phyloP scores from a whole-genome alignment of 768 basidiomycete species.

The Holtermanniella nyarrowii region DNA sequence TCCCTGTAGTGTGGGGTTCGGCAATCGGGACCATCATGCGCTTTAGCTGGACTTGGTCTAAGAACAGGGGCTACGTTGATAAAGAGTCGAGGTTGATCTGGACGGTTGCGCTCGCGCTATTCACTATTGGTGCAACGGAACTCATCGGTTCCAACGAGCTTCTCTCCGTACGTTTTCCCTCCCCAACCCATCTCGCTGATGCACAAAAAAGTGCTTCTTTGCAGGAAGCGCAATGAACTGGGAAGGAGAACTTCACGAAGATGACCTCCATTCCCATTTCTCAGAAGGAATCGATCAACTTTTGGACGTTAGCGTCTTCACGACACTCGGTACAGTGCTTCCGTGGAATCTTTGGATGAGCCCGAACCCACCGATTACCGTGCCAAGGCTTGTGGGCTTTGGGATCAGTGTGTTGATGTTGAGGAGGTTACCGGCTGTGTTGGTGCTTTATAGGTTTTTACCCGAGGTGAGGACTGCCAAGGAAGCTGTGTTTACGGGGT shows the following conservation, averaged over 20 bases:
- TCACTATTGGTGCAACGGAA: conserved; percentile 10
- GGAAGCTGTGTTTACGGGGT: conserved; percentile 16
- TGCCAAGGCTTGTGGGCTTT: conserved; percentile 10
- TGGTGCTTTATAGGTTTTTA: conserved; percentile 8
- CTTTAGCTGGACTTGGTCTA: conserved; percentile 5
- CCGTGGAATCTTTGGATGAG: conserved; percentile 14
- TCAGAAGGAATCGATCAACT: conserved; percentile 17
- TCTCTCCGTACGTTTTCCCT: background rate
- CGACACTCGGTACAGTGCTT: conserved; percentile 17
- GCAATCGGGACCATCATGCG: conserved; percentile 8
- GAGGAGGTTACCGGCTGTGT: conserved; percentile 11
- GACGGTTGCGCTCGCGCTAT: conserved; percentile 15
- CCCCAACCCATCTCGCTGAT: background rate
- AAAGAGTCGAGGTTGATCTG: conserved; percentile 17
- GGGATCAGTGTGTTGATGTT: conserved; percentile 7
- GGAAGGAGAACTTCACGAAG: conserved; percentile 10
- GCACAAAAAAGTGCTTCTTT: conserved; percentile 5
- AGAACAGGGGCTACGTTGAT: conserved; percentile 13
- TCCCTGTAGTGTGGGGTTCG: conserved; percentile 6
- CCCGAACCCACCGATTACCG: background rate
- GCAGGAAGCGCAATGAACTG: conserved; percentile 14
- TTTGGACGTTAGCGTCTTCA: conserved; percentile 15
- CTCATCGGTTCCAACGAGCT: conserved; percentile 18
- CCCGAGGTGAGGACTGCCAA: conserved; percentile 13
- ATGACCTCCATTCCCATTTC: conserved; percentile 19